phyloP scores from a whole-genome alignment of 2,329 filamentous ascomycete species.

The Alternaria solani region DNA sequence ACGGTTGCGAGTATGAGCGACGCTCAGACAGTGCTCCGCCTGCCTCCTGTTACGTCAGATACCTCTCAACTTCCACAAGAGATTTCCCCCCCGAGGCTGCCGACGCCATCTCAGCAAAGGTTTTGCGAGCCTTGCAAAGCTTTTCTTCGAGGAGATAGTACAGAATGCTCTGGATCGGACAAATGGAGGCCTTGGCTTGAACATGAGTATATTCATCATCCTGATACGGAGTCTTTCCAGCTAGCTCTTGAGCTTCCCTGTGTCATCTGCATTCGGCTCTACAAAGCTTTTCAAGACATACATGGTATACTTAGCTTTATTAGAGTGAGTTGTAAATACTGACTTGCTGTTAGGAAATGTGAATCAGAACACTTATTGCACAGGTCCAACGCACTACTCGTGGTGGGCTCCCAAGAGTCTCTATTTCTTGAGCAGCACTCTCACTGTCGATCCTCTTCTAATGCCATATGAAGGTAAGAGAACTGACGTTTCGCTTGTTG shows the following conservation, averaged over 20 bases:
- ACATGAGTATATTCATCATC: not conserved
- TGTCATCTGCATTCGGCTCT: not conserved
- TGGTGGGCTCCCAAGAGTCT: too few species aligned
- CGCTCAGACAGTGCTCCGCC: too few species aligned
- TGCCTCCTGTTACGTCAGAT: not conserved
- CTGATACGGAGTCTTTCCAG: not conserved
- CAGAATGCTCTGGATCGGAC: not conserved
- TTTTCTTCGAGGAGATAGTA: not conserved
- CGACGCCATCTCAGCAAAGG: fast-evolving
- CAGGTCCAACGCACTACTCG: not conserved
- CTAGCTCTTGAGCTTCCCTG: not conserved
- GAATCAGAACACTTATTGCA: too few species aligned
- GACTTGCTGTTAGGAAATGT: not conserved
- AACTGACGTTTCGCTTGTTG: fast-evolving
- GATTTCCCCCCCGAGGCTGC: not conserved
- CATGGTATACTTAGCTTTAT: not conserved
- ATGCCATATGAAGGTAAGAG: not conserved
- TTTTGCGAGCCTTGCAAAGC: not conserved
- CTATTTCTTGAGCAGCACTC: too few species aligned
- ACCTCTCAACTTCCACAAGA: not conserved
- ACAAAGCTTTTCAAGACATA: not conserved
- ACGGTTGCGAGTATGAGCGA: not conserved
- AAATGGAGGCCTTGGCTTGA: too few species aligned
- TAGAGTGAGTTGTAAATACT: not conserved
- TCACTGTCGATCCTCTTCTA: too few species aligned